Evolutionary conservation across 495 filamentous ascomycete genomes (phyloP), one percentile per base, ranked within the genome.

Genomic region (Lepidopterella palustris): DNA sequence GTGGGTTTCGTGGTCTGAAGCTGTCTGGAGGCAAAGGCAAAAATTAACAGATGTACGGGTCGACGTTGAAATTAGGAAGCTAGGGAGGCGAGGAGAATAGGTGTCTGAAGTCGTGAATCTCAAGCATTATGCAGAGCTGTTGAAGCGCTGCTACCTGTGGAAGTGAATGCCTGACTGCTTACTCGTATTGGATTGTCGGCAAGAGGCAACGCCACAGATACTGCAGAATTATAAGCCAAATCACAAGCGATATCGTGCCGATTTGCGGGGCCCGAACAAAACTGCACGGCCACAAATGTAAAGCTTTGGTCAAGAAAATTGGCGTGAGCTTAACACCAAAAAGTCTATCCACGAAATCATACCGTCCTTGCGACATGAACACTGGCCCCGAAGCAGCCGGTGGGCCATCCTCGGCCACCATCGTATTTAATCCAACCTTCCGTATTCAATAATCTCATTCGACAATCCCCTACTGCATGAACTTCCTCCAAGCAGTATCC

Each of bases 91-190:
- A 50, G 20, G 18, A 50, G 20, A 27, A 50, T 25, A 50, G 15
- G 24, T 25, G 47, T 10, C 47, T 50, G 24, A 50, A 50, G 47
- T 50, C 47, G 47, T 50, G 47, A 24, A 50, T 50, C 25, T 50
- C 47, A 15, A 50, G 21, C 47, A 50, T 50, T 15, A 18, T 50
- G 47, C 47, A 15, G 18, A 42, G 35, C 13, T 42, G 35, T 2
- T n/a, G 18, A 42, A 10, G 35, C 9, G 35, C 18, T 42, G 35
- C 3, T 42, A 42, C 35, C 35, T 42, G 35, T 15, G n/a, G 13
- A 42, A 42, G 35, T 42, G 35, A 11, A 42, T 18, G 3, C 35
- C 35, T 18, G 18, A 13, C 13, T 42, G 35, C 35, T 42, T 42
- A 42, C 18, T 42, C n/a, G n/a, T 42, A 10, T 3, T 42, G 3